Percentiles rank a stretch among this genome's conserved stretches.
Conservation (phyloP, 768 basidiomycete species). For the Postia placenta region DNA sequence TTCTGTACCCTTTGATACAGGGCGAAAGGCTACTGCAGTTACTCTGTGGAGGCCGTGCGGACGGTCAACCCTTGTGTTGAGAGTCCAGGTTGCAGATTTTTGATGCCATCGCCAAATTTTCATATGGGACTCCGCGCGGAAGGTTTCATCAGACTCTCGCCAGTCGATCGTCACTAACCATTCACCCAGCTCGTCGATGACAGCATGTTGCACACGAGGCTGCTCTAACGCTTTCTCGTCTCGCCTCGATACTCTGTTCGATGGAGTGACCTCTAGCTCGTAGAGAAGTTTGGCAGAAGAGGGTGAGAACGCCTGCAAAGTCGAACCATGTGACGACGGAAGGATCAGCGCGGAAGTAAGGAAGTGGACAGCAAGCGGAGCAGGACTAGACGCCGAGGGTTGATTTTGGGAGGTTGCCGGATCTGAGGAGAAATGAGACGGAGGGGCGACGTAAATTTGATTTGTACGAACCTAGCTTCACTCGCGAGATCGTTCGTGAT, state of each 20-base stretch:
- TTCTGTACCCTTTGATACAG: slow-evolving; percentile 27
- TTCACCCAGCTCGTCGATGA: slow-evolving; percentile 59
- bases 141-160: slow-evolving; percentile 59
- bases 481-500: slow-evolving; percentile 63
- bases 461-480: slow-evolving; percentile 60
- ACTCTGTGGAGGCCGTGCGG: slow-evolving; percentile 72
- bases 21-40: slow-evolving; percentile 65
- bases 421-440: slow-evolving; percentile 23
- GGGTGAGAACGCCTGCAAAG: slow-evolving; percentile 88
- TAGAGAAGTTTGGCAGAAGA: slow-evolving; percentile 61
- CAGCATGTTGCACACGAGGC: slow-evolving; percentile 64
- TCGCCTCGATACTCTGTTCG: slow-evolving; percentile 80
- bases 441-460: not conserved
- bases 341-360: slow-evolving; percentile 73
- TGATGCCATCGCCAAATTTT: slow-evolving; percentile 90
- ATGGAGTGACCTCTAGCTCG: slow-evolving; percentile 90
- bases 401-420: slow-evolving; percentile 28
- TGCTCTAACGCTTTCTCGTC: slow-evolving; percentile 75
- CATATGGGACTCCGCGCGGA: slow-evolving; percentile 67
- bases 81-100: slow-evolving; percentile 52
- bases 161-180: slow-evolving; percentile 93
- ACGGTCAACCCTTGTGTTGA: slow-evolving; percentile 86
- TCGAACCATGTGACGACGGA: slow-evolving; percentile 91
- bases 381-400: slow-evolving; percentile 34
- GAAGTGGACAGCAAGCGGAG: slow-evolving; percentile 74